These are phyloP conservation scores for Vairimorpha ceranae DNA, from an alignment of 371 early-diverging fungal species.

Conservation along the genomic window DNA sequence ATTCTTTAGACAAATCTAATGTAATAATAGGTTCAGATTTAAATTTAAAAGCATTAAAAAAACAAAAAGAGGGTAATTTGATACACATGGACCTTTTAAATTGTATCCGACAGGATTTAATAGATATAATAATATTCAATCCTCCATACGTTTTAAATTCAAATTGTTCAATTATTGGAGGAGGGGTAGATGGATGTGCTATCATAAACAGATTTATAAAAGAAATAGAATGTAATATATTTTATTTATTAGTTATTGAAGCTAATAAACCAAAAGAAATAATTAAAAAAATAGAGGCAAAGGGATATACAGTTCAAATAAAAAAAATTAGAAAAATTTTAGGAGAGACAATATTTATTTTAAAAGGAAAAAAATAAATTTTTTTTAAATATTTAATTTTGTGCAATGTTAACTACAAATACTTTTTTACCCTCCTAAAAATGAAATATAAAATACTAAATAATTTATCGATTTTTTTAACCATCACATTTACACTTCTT, in stretches of 20 bases:
- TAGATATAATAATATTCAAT: slow-evolving; percentile 81
- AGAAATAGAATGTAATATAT: slow-evolving; percentile 67
- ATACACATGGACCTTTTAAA: slow-evolving; percentile 39
- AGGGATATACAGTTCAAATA: slow-evolving; percentile 39
- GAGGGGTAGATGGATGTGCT: slow-evolving; percentile 78
- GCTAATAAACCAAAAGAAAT: slow-evolving; percentile 80
- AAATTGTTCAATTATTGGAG: slow-evolving; percentile 66
- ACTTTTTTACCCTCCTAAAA: too few species aligned
- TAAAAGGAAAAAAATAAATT: too few species aligned
- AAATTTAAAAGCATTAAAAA: slow-evolving; percentile 47
- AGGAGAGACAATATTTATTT: slow-evolving; percentile 49
- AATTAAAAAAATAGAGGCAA: slow-evolving; percentile 63
- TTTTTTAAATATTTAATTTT: too few species aligned
- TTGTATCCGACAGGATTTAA: slow-evolving; percentile 33
- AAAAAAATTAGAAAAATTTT: slow-evolving; percentile 42
- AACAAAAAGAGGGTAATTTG: slow-evolving; percentile 18
- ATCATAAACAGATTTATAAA: slow-evolving; percentile 77
- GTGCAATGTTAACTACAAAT: too few species aligned
- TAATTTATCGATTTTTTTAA: too few species aligned
- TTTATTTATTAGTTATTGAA: slow-evolving; percentile 76
- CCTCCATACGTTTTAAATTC: slow-evolving; percentile 74
- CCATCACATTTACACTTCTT: too few species aligned
- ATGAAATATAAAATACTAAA: too few species aligned
- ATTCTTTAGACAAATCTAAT: slow-evolving; percentile 26
- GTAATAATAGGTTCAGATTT: slow-evolving; percentile 40